Conservation (phyloP, 345 rosid species). For the Moricandia moricandioides region DNA sequence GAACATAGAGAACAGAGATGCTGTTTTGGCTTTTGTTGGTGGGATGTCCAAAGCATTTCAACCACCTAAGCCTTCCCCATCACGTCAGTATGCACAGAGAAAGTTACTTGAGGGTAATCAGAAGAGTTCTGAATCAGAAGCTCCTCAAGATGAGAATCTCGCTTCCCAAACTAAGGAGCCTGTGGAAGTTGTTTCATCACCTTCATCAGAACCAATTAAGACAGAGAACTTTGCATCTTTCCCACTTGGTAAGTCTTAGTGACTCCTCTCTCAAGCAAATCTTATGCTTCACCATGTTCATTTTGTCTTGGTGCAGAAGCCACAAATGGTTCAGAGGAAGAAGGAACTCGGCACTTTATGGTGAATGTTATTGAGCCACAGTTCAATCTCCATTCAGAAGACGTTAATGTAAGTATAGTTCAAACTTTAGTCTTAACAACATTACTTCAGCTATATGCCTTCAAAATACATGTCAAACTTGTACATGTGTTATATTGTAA, state of each 20-base stretch:
- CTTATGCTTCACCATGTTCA: not conserved
- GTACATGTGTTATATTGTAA: not conserved
- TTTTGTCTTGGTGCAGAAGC: slow-evolving; percentile 40
- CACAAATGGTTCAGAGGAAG: slow-evolving; percentile 66
- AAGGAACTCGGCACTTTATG: slow-evolving; percentile 85
- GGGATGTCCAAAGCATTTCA: slow-evolving; percentile 88
- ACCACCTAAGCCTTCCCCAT: slow-evolving; percentile 86
- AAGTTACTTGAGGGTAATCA: slow-evolving; percentile 70
- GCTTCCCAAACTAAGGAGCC: slow-evolving; percentile 44
- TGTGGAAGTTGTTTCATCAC: slow-evolving; percentile 43
- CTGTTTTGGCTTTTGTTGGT: slow-evolving; percentile 89
- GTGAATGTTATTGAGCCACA: slow-evolving; percentile 97
- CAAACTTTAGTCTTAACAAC: not conserved
- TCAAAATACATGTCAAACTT: not conserved
- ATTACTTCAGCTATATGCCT: not conserved
- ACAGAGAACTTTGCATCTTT: slow-evolving; percentile 47
- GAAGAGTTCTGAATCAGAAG: slow-evolving; percentile 42
- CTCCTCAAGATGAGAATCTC: slow-evolving; percentile 45
- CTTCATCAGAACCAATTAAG: slow-evolving; percentile 44
- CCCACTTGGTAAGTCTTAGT: slow-evolving; percentile 50
- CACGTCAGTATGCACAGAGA: slow-evolving; percentile 85
- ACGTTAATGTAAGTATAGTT: slow-evolving; percentile 74
- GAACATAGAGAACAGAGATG: slow-evolving; percentile 89
- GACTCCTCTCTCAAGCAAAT: not conserved
- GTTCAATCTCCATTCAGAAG: slow-evolving; percentile 98